These are phyloP conservation scores for Barnettozyma siamensis DNA, from an alignment of 805 yeast genomes.

Conservation along the genomic window DNA sequence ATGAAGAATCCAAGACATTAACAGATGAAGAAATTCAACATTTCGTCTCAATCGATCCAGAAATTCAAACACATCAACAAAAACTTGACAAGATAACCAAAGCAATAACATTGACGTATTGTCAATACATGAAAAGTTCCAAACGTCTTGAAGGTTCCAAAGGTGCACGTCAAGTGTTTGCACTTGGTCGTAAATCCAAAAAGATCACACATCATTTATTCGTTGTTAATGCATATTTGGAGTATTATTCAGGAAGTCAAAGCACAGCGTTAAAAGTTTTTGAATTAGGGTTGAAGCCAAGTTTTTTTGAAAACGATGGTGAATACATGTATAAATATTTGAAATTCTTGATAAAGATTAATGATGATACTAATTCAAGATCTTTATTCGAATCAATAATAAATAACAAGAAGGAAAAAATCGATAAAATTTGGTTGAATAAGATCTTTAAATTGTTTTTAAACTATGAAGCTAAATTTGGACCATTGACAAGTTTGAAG, in stretches of 20 bases:
- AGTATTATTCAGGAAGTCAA: constrained; percentile 55
- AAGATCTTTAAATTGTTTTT: constrained; percentile 54
- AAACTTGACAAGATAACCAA: constrained; percentile 24
- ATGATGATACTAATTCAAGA: constrained; percentile 67
- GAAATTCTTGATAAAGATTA: constrained; percentile 60
- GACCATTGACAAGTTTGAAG: constrained; percentile 62
- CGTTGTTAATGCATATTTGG: constrained; percentile 78
- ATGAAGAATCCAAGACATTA: constrained; percentile 13
- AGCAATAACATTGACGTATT: constrained; percentile 59
- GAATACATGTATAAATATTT: constrained; percentile 64
- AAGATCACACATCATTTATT: constrained; percentile 64
- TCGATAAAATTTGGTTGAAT: constrained; percentile 32
- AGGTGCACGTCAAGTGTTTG: constrained; percentile 69
- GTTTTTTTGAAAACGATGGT: constrained; percentile 44
- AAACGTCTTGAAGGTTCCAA: constrained; percentile 63
- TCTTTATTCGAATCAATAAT: constrained; percentile 77
- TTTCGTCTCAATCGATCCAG: constrained; percentile 12
- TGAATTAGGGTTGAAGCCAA: constrained; percentile 64
- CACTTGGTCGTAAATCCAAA: constrained; percentile 56
- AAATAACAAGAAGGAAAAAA: constrained; percentile 34
- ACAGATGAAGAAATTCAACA: constrained; percentile 16
- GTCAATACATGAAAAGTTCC: constrained; percentile 62
- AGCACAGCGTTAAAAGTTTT: constrained; percentile 66
- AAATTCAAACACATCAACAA: constrained; percentile 12
- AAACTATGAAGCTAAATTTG: constrained; percentile 61